Evolutionary conservation across 2,329 filamentous ascomycete genomes (phyloP).

Genomic region (Xylariaceae sp.): DNA sequence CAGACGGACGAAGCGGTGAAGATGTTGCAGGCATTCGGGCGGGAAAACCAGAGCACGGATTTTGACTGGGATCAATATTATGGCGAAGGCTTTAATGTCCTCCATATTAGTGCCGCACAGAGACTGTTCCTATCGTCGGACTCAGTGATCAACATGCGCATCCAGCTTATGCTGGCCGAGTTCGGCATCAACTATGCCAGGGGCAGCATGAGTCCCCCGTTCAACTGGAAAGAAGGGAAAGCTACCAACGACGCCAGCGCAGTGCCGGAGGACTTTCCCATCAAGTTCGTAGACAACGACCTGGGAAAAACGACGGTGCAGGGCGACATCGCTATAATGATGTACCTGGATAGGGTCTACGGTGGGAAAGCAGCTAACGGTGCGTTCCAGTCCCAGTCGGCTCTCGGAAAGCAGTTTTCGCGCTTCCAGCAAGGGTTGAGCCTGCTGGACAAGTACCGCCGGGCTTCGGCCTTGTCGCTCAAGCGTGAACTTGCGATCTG

Average conservation of each 20-base stretch:
- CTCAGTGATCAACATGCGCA: slow-evolving; percentile 49
- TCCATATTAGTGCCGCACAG: slow-evolving; percentile 62
- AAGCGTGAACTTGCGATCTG: slow-evolving; percentile 43
- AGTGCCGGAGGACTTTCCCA: slow-evolving; percentile 30
- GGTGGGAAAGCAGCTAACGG: slow-evolving; percentile 37
- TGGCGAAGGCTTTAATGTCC: slow-evolving; percentile 80
- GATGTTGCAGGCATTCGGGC: slow-evolving; percentile 79
- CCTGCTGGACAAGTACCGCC: slow-evolving; percentile 43
- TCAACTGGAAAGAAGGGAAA: slow-evolving; percentile 32
- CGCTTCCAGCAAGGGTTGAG: slow-evolving; percentile 47
- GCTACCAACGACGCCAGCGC: slow-evolving; percentile 15
- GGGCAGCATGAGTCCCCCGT: slow-evolving; percentile 38
- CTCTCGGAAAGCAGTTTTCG: slow-evolving; percentile 43
- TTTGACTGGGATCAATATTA: slow-evolving; percentile 80
- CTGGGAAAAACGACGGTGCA: slow-evolving; percentile 47
- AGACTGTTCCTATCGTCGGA: slow-evolving; percentile 56
- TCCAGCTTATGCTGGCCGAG: slow-evolving; percentile 55
- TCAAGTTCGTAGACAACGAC: slow-evolving; percentile 62
- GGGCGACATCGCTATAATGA: slow-evolving; percentile 57
- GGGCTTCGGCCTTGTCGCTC: slow-evolving; percentile 21
- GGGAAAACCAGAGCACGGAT: slow-evolving; percentile 74
- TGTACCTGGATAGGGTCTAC: slow-evolving; percentile 63
- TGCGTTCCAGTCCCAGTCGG: slow-evolving; percentile 19
- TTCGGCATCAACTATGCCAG: slow-evolving; percentile 49
- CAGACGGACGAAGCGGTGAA: slow-evolving; percentile 64